Conservation (phyloP, 106 monocot genomes). For the Gastrodia elata region DNA sequence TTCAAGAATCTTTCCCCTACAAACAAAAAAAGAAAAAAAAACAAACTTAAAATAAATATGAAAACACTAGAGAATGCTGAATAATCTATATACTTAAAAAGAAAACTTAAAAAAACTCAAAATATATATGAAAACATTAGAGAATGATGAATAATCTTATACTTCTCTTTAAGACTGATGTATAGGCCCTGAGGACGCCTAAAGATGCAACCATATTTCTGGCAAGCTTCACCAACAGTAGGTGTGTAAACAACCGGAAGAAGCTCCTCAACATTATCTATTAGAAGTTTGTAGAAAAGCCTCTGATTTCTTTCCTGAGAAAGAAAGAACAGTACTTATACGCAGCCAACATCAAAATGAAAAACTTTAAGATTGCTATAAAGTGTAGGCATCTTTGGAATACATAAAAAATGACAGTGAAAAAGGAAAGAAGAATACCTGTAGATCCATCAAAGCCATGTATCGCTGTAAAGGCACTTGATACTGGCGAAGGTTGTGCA, state of each 20-base stretch:
- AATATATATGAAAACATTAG: no score
- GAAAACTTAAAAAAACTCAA: no score
- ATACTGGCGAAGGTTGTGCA: slow-evolving; percentile 71
- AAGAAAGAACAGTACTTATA: not conserved
- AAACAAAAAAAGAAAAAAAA: not conserved
- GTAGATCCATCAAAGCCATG: slow-evolving; percentile 80
- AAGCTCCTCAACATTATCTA: slow-evolving; percentile 85
- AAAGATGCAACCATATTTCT: slow-evolving; percentile 83
- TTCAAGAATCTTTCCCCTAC: slow-evolving; percentile 81
- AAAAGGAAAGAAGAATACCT: slow-evolving; percentile 15
- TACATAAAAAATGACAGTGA: no score
- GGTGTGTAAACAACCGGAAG: slow-evolving; percentile 91
- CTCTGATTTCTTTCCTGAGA: slow-evolving; percentile 81
- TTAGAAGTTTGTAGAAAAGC: slow-evolving; percentile 91
- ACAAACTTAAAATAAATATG: no score
- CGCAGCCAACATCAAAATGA: not conserved
- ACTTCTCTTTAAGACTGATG: slow-evolving; percentile 51
- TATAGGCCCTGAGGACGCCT: slow-evolving; percentile 80
- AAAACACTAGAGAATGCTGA: not conserved
- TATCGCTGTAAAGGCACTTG: slow-evolving; percentile 69
- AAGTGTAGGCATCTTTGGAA: not conserved
- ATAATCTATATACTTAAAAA: slow-evolving; percentile 18
- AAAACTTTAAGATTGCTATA: not conserved
- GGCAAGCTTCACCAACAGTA: slow-evolving; percentile 92
- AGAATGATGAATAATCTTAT: not conserved